A percentile compares a stretch with the other conserved stretches of the same genome.
Evolutionary conservation across 192 early-diverging fungal species (phyloP).

Genomic region (Cetraspora pellucida): DNA sequence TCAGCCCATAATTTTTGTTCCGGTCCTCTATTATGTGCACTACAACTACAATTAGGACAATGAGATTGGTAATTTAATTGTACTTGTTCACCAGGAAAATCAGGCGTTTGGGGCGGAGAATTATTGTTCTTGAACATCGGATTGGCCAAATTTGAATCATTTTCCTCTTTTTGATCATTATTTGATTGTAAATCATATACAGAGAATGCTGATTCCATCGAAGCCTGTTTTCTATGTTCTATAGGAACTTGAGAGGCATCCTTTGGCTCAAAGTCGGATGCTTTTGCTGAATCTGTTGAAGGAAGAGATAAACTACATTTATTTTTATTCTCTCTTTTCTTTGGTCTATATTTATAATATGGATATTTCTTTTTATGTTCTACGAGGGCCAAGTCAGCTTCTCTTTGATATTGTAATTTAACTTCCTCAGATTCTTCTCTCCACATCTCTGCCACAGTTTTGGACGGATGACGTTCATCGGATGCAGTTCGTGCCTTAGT

Average conservation of each 20-base stretch:
- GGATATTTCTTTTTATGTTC: constrained; percentile 34
- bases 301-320: not conserved
- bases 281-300: not conserved
- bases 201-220: constrained; percentile 33
- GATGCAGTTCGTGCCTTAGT: not conserved
- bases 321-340: constrained; percentile 30
- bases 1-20: not conserved
- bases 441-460: constrained; percentile 35
- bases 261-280: not conserved
- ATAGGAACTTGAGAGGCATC: constrained; percentile 27
- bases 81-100: not conserved
- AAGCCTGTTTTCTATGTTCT: constrained; percentile 30
- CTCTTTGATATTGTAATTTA: constrained; percentile 32
- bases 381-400: constrained; percentile 28
- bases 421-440: constrained; percentile 27
- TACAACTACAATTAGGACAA: not conserved
- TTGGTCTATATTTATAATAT: constrained; percentile 32
- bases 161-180: not conserved
- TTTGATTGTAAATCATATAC: constrained; percentile 18
- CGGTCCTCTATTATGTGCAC: not conserved
- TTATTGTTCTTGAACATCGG: not conserved
- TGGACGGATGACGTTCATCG: constrained; percentile 28
- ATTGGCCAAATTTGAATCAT: not conserved
- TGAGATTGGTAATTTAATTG: not conserved
- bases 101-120: constrained; percentile 1